Conservation (phyloP, 2,329 filamentous ascomycete species). For the Xylaria sp. region DNA sequence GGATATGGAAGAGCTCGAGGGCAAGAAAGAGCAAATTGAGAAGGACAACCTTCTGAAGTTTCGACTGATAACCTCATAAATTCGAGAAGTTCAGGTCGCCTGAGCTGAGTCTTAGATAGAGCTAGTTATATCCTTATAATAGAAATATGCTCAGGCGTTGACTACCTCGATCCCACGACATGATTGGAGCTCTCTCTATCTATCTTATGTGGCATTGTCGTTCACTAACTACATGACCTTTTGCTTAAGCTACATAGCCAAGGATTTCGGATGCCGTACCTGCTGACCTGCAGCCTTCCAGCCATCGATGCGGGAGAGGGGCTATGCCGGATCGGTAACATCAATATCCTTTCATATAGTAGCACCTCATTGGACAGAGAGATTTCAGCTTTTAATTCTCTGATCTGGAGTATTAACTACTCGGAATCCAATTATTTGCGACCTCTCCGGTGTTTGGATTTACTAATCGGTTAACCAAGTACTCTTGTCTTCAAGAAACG, state of each 20-base stretch:
- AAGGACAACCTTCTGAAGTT: constrained; percentile 48
- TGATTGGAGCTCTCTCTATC: neutral
- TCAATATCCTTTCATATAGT: too few species aligned
- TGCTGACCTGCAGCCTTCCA: neutral
- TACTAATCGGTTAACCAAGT: too few species aligned
- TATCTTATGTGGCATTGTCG: neutral
- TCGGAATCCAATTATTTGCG: too few species aligned
- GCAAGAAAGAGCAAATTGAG: constrained; percentile 48
- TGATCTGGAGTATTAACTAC: neutral
- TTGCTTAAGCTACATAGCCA: too few species aligned
- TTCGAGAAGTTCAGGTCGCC: neutral
- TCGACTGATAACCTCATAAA: constrained; percentile 30
- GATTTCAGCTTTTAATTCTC: neutral
- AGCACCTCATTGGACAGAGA: neutral
- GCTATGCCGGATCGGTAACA: too few species aligned
- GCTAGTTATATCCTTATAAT: neutral
- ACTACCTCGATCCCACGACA: neutral
- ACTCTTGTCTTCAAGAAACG: too few species aligned
- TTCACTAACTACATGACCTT: too few species aligned
- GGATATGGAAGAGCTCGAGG: constrained; percentile 50
- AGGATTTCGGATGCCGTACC: neutral
- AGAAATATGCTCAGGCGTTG: neutral
- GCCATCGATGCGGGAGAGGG: neutral
- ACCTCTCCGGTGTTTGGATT: too few species aligned
- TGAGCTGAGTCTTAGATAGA: neutral